Percentiles rank a stretch among this genome's conserved stretches.
Evolutionary conservation across 2,329 filamentous ascomycete genomes (phyloP).

Genomic region (Pseudocercospora crystallina): DNA sequence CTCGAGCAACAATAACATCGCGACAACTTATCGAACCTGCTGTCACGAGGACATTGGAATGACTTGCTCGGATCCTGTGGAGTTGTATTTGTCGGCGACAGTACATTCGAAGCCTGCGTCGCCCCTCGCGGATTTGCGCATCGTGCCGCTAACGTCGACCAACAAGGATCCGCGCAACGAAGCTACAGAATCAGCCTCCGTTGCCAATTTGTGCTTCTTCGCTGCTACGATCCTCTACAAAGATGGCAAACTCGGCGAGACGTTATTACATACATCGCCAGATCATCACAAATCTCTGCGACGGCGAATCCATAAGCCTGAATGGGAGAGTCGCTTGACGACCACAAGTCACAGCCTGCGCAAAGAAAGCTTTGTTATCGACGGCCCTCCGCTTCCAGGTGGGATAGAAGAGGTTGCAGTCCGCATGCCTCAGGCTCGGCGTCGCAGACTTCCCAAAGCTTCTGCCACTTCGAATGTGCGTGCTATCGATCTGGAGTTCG

Average conservation of each 20-base stretch:
- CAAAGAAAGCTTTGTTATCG: slow-evolving; percentile 1
- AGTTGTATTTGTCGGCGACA: too few relatives aligned
- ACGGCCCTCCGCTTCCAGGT: neutral
- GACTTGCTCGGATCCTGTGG: too few relatives aligned
- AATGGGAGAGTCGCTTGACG: too few relatives aligned
- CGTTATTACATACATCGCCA: neutral
- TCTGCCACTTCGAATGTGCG: neutral
- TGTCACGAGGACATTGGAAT: too few relatives aligned
- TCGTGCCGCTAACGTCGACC: too few relatives aligned
- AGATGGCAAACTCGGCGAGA: neutral
- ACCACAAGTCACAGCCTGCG: neutral
- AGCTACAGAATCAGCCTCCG: too few relatives aligned
- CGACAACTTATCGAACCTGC: neutral
- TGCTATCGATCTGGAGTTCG: neutral
- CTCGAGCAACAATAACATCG: slow-evolving; percentile 6
- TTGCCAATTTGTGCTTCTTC: too few relatives aligned
- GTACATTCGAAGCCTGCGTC: too few relatives aligned
- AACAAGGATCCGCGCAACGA: too few relatives aligned
- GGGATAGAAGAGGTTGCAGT: neutral
- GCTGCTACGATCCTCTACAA: neutral
- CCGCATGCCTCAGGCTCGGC: slow-evolving; percentile 1
- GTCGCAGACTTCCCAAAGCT: slow-evolving; percentile 1
- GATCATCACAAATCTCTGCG: neutral
- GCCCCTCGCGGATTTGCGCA: too few relatives aligned
- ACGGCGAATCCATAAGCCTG: too few relatives aligned